Base-by-base conservation (phyloP, 164 flowering plant species). In the Liquidambar formosana region DNA sequence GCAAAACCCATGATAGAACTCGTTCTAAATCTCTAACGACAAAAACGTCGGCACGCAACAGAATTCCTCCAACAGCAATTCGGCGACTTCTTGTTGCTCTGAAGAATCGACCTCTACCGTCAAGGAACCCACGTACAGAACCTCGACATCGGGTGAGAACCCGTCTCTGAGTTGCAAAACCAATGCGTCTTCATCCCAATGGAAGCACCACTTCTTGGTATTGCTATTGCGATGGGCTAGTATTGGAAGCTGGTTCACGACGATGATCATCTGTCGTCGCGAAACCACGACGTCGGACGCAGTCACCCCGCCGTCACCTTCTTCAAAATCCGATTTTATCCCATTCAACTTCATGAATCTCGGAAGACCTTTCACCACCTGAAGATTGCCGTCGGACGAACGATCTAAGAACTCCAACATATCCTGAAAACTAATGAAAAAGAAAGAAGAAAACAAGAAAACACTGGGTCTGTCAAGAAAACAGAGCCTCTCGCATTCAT, bases 191-290 rank as follows among this genome's bases (percentile, higher is more conserved):
- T 44, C n/a, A 58, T 84, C 86, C 61, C 56, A 75, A 2, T 80
- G 83, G 33, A 83, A 85, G 14, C 67, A 4, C 87, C 88, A 85
- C 6, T 70, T 49, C 0, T 45, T 45, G 11, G 52, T 64, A 4
- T 18, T 66, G 0, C 59, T 16, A 18, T 81, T 68, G 0, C 64
- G 58, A 5, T 8, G 21, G 1, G 81, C 78, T 10, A 69, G 70
- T 15, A 88, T 15, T 0, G 93, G 93, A 9, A 88, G 73, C 76
- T 86, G 86, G 60, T 88, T 86, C 6, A 86, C 71, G 13, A 88
- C 92, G 18, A 88, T 71, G 73, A 85, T 79, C 21, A 82, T 62
- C 61, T 84, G 75, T 45, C 67, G 76, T 4, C 9, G 61, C 8
- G 48, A 1, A 18, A 16, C 57, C 0, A 54, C 63, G 1, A 12